Evolutionary conservation across 345 rosid species (phyloP), one percentile per base, ranked within the genome.

Genomic region (Psidium guajava): DNA sequence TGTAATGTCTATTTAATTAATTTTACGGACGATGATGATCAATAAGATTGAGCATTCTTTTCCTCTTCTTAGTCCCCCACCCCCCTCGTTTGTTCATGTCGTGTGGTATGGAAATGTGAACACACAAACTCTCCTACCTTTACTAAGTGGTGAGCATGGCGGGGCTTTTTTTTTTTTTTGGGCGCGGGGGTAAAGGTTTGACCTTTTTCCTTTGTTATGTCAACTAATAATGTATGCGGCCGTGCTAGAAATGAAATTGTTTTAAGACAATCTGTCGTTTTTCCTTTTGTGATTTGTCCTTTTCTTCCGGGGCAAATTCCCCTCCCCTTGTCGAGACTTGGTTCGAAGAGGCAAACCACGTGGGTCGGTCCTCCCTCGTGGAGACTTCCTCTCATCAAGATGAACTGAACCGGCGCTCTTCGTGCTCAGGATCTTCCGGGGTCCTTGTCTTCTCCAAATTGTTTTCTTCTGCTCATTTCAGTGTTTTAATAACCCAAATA

Each of bases 11-110:
- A 84, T 87, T 89, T 36, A 20, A 69, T 69, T 69, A 85, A 87
- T 87, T 85, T 81, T 69, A 53, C 82, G 87, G 84, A 83, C 44
- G 27, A 56, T 83, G 84, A 87, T 85, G 81, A 90, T n/a, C n/a
- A n/a, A 88, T 87, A 88, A 82, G 44, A 82, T 10, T 82, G 83
- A 44, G 54, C 40, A 28, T n/a, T 82, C 42, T 27, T 82, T 82
- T 50, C 42, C 56, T 44, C 21, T 82, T 27, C 28, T 52, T 9
- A 32, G 80, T 64, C 8, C 75, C 18, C 40, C 22, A 4, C 47
- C 75, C 24, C 44, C 47, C 8, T 18, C 22, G 42, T 36, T 32
- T 36, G 80, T 36, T 36, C 80, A 36, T 36, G 12, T 69, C 80
- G 18, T 36, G 80, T 69, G 80, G 80, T 36, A 36, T 69, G 80